A percentile compares a stretch with the other conserved stretches of the same genome.
Conservation (phyloP, 768 basidiomycete genomes). For the Phanerochaete sordida region DNA sequence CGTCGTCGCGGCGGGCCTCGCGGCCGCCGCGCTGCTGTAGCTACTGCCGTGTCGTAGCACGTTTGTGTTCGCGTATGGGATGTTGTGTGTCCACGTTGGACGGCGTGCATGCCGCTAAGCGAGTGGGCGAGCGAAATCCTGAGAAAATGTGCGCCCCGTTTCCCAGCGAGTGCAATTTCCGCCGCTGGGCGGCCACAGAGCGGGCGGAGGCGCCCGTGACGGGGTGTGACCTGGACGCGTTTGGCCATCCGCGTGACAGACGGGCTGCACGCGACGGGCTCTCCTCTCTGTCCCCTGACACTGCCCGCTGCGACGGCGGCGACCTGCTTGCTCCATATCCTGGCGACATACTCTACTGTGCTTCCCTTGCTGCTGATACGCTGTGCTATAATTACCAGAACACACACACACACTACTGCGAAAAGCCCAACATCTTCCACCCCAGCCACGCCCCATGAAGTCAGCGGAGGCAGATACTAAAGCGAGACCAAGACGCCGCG, state of each 20-base stretch:
- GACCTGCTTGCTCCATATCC: not conserved
- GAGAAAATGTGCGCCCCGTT: not conserved
- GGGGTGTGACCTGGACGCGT: not conserved
- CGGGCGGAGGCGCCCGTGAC: not conserved
- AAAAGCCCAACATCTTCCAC: not conserved
- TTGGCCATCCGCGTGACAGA: not conserved
- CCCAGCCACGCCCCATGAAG: not conserved
- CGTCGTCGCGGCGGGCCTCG: not conserved
- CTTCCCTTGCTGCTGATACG: not conserved
- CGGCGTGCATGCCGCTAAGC: not conserved
- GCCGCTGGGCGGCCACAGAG: not conserved
- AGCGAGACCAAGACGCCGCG: slow-evolving; percentile 15
- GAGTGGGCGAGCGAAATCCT: not conserved
- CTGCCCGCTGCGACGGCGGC: not conserved
- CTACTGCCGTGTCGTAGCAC: not conserved
- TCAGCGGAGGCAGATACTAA: not conserved
- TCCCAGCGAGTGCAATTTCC: not conserved
- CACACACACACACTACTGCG: not conserved
- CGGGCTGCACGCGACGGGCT: not conserved
- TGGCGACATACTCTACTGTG: not conserved
- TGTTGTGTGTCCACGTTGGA: not conserved
- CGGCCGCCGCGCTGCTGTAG: not conserved
- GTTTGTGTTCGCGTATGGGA: not conserved
- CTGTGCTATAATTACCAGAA: not conserved
- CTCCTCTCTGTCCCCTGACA: too few relatives aligned